Evolutionary conservation across 169 alveolate genomes (phyloP), one percentile per base, ranked within the genome.

Genomic region (Plasmodium yoelii): DNA sequence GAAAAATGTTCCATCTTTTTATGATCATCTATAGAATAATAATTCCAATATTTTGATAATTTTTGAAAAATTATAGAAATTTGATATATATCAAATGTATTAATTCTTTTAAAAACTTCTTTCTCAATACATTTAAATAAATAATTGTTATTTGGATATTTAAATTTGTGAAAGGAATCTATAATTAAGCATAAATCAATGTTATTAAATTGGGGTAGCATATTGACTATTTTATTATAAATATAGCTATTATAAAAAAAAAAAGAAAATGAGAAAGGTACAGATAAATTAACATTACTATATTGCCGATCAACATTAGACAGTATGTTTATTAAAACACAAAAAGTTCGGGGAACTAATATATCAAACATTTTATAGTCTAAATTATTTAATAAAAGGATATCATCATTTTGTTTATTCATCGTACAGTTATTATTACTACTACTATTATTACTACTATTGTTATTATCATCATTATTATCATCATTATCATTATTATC

Each of bases 81-180:
- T 26, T 77, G 88, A 9, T 51, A 64, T 42, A 77, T 9, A 55
- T 77, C 77, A 26, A 77, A 77, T 51, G 75, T 24, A 7, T 9
- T 19, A 9, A 63, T 56, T 68, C 88, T 77, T 51, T 57, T 77
- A n/a, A 77, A 49, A 42, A 77, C 47, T 77, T 77, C 88, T n/a
- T 28, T 46, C 15, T 77, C 63, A 26, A 77, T 57, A 18, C 9
- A 49, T 34, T 67, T 64, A 22, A n/a, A 34, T 18, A 73, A 46
- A 24, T 56, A 28, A 46, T 28, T 53, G 12, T 15, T 22, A 63
- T 57, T 39, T 13, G 60, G 39, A 47, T 46, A 63, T 22, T 51
- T 26, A 22, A 77, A 42, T 5, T 61, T 44, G 2, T 53, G 24
- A 51, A 63, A 28, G 5, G 69, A 46, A 15, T 77, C 69, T n/a